phyloP scores from a whole-genome alignment of 2,329 filamentous ascomycete genomes.

The Didymella keratinophila region DNA sequence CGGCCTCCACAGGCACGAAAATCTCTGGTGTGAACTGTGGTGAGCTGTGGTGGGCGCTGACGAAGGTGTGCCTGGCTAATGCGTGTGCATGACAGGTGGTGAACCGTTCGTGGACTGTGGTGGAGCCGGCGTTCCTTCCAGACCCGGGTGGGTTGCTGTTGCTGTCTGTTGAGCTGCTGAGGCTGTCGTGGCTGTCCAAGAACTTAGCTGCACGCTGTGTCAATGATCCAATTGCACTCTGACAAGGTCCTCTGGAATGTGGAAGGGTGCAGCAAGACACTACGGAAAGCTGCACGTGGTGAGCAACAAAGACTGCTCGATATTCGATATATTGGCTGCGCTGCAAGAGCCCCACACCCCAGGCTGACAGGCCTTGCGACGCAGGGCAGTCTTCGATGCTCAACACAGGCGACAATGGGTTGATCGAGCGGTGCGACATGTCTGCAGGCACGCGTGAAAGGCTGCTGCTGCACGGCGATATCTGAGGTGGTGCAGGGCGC shows the following conservation, averaged over 20 bases:
- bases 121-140: slow-evolving; percentile 16
- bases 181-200: slow-evolving; percentile 11
- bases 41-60: slow-evolving; percentile 15
- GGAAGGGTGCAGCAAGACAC: slow-evolving; percentile 5
- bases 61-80: slow-evolving; percentile 18
- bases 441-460: slow-evolving; percentile 20
- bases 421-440: slow-evolving; percentile 14
- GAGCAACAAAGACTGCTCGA: slow-evolving; percentile 16
- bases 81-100: slow-evolving; percentile 14
- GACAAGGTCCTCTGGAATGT: slow-evolving; percentile 10
- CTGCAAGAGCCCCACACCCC: slow-evolving; percentile 14
- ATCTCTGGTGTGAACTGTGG: slow-evolving; percentile 4
- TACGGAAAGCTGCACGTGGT: slow-evolving; percentile 18
- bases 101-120: slow-evolving; percentile 13
- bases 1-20: slow-evolving; percentile 4
- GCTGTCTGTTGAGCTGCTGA: slow-evolving; percentile 7
- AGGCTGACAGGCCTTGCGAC: slow-evolving; percentile 18
- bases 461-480: slow-evolving; percentile 5
- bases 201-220: slow-evolving; percentile 7
- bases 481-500: slow-evolving; percentile 16
- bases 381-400: slow-evolving; percentile 3
- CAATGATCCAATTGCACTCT: slow-evolving; percentile 2
- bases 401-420: slow-evolving; percentile 6
- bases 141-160: slow-evolving; percentile 5
- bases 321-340: slow-evolving; percentile 42